These are phyloP conservation scores for Barnettozyma wickerhamii DNA, from an alignment of 805 yeast genomes.

Conservation along the genomic window DNA sequence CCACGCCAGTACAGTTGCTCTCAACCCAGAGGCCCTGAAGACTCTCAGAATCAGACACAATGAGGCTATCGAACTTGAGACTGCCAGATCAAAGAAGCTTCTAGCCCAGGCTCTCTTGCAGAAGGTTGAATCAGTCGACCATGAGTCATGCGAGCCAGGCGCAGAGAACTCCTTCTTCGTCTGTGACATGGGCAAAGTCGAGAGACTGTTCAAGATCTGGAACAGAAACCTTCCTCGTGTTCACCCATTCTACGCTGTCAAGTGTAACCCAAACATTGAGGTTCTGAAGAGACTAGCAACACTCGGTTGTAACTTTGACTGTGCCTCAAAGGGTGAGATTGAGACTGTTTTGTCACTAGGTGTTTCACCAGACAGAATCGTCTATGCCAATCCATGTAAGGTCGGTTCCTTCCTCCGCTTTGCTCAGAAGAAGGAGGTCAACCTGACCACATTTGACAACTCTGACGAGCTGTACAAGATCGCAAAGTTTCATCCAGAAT, in stretches of 20 bases:
- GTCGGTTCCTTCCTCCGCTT: conserved; percentile 75
- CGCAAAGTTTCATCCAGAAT: conserved; percentile 59
- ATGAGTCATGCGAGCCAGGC: conserved; percentile 61
- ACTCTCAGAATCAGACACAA: background rate
- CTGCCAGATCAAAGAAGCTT: conserved; percentile 28
- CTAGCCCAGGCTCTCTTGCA: conserved; percentile 37
- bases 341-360: conserved; percentile 59
- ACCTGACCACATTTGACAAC: conserved; percentile 86
- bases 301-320: conserved; percentile 79
- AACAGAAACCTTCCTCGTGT: conserved; percentile 59
- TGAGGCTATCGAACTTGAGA: conserved; percentile 21
- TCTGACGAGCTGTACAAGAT: conserved; percentile 78
- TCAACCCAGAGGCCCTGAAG: background rate
- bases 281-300: conserved; percentile 54
- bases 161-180: conserved; percentile 86
- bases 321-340: conserved; percentile 88
- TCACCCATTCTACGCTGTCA: conserved; percentile 89
- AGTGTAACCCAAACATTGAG: conserved; percentile 75
- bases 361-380: conserved; percentile 58
- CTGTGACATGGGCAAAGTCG: conserved; percentile 75
- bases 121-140: conserved; percentile 43
- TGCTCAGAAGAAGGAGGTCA: conserved; percentile 54
- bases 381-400: conserved; percentile 94
- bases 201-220: conserved; percentile 65
- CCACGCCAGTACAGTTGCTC: background rate